Conservation (phyloP, 768 basidiomycete genomes). For the Trametes sanguinea region DNA sequence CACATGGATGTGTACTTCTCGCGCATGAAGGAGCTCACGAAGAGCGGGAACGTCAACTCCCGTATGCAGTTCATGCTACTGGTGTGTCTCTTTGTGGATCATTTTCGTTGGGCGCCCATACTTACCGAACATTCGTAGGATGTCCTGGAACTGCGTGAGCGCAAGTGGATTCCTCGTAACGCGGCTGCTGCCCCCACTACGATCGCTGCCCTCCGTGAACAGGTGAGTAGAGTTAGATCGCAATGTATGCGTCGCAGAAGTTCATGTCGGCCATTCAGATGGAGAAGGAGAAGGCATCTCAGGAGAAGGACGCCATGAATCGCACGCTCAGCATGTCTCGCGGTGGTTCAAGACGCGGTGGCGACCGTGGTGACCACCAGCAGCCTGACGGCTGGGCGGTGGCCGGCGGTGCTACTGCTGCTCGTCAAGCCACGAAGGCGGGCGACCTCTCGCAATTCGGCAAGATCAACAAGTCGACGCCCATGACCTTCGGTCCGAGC, state of each 20-base stretch:
- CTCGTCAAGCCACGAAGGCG: slow-evolving; percentile 68
- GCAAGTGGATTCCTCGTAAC: slow-evolving; percentile 78
- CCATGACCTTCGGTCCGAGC: slow-evolving; percentile 81
- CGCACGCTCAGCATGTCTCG: slow-evolving; percentile 82
- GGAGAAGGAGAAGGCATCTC: slow-evolving; percentile 86
- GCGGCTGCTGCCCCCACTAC: slow-evolving; percentile 79
- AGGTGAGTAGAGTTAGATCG: slow-evolving; percentile 49
- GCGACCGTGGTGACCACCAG: slow-evolving; percentile 58
- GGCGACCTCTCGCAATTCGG: slow-evolving; percentile 89
- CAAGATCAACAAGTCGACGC: slow-evolving; percentile 69
- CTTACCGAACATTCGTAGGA: slow-evolving; percentile 53
- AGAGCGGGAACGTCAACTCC: slow-evolving; percentile 72
- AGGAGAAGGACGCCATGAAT: slow-evolving; percentile 67
- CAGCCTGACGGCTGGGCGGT: slow-evolving; percentile 91
- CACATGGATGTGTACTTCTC: slow-evolving; percentile 94
- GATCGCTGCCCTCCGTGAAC: slow-evolving; percentile 85
- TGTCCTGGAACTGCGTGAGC: slow-evolving; percentile 82
- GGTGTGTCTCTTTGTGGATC: slow-evolving; percentile 49
- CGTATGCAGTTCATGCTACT: slow-evolving; percentile 96
- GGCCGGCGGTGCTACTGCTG: slow-evolving; percentile 34
- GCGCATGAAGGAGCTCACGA: slow-evolving; percentile 82
- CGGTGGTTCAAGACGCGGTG: slow-evolving; percentile 87
- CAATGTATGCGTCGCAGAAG: slow-evolving; percentile 11
- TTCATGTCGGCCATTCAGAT: slow-evolving; percentile 47
- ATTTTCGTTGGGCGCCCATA: neutral